These are phyloP conservation scores for Crithidia acanthocephali DNA, from an alignment of 208 protist genomes.

Conservation along the genomic window DNA sequence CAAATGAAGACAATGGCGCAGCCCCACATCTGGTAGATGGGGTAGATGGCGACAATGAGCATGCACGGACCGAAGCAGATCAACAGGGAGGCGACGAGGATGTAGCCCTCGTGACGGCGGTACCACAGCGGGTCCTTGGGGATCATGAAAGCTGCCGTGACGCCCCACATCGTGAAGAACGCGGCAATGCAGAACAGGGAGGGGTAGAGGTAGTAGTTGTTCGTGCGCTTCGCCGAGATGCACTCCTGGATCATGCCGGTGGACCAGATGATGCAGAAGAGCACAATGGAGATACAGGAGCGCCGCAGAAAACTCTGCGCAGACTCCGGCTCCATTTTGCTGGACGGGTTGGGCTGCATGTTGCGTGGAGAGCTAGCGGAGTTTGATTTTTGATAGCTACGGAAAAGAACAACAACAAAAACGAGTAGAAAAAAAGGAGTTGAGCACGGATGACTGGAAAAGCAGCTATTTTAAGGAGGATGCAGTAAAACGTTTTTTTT, in stretches of 20 bases:
- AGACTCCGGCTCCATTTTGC: slow-evolving; percentile 33
- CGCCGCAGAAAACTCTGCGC: slow-evolving; percentile 30
- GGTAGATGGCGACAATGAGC: slow-evolving; percentile 73
- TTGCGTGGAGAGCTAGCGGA: not conserved
- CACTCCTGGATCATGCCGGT: slow-evolving; percentile 58
- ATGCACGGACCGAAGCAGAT: slow-evolving; percentile 28
- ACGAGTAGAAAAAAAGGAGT: slow-evolving; percentile 25
- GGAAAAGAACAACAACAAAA: slow-evolving; percentile 10
- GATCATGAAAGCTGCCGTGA: slow-evolving; percentile 56
- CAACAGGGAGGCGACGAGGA: slow-evolving; percentile 35
- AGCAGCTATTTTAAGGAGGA: no score
- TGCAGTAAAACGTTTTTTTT: no score
- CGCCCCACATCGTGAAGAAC: slow-evolving; percentile 77
- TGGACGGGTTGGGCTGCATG: slow-evolving; percentile 34
- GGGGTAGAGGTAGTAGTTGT: slow-evolving; percentile 47
- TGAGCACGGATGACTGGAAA: no score
- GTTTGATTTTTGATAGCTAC: not conserved
- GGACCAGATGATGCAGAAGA: slow-evolving; percentile 41
- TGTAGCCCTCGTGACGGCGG: slow-evolving; percentile 57
- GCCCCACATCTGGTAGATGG: slow-evolving; percentile 34
- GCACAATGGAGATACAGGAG: slow-evolving; percentile 18
- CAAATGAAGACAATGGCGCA: slow-evolving; percentile 31
- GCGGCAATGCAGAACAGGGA: slow-evolving; percentile 52
- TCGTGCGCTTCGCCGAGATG: slow-evolving; percentile 44
- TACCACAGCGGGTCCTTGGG: slow-evolving; percentile 67